Conservation (phyloP, 768 basidiomycete species). For the Suillus sp. region DNA sequence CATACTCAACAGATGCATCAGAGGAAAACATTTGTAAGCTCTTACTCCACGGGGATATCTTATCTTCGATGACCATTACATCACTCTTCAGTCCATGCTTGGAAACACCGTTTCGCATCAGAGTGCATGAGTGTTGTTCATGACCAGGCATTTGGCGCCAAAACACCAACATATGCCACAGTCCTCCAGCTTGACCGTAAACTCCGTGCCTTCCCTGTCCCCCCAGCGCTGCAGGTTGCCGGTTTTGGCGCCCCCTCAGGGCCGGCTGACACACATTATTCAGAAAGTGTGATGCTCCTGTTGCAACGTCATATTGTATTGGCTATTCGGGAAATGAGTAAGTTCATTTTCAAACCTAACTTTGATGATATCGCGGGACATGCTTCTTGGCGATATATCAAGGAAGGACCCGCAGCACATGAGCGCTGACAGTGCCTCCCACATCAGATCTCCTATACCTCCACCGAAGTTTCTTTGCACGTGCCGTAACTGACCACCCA, state of each 20-base stretch:
- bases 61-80: slow-evolving; percentile 5
- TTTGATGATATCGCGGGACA: neutral
- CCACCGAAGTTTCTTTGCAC: slow-evolving; percentile 73
- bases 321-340: slow-evolving; percentile 70
- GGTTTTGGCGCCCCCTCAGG: slow-evolving; percentile 60
- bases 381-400: slow-evolving; percentile 1
- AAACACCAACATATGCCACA: slow-evolving; percentile 66
- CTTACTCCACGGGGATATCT: neutral
- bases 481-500: slow-evolving; percentile 71
- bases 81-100: slow-evolving; percentile 52
- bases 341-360: slow-evolving; percentile 28
- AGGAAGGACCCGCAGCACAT: slow-evolving; percentile 5
- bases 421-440: slow-evolving; percentile 21
- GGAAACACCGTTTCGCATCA: slow-evolving; percentile 70
- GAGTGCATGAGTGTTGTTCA: slow-evolving; percentile 71
- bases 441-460: slow-evolving; percentile 63
- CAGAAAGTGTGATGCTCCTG: slow-evolving; percentile 43
- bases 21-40: slow-evolving; percentile 64
- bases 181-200: slow-evolving; percentile 69
- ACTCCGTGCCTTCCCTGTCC: slow-evolving; percentile 68
- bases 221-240: slow-evolving; percentile 63
- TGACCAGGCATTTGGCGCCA: slow-evolving; percentile 73
- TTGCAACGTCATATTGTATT: slow-evolving; percentile 69
- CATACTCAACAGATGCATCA: slow-evolving; percentile 46
- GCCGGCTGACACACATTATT: slow-evolving; percentile 41